A percentile compares a stretch with the other conserved stretches of the same genome.
Evolutionary conservation across 345 rosid species (phyloP).

Genomic region (Pistacia vera): DNA sequence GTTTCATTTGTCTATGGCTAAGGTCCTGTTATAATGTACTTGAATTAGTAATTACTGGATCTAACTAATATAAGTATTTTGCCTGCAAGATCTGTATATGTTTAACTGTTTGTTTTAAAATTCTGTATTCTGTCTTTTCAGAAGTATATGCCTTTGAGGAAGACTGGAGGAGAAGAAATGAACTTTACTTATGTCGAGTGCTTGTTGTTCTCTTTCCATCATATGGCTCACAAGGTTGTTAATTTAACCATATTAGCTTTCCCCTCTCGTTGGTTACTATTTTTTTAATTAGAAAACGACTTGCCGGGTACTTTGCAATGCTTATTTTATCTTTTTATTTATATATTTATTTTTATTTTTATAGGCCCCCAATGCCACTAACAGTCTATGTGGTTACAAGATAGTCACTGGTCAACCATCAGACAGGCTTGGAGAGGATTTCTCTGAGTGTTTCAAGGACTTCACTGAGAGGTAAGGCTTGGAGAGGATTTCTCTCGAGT

Average conservation of each 20-base stretch:
- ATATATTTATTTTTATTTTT: neutral
- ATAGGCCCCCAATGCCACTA: slow-evolving; percentile 97
- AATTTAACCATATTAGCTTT: slow-evolving; percentile 16
- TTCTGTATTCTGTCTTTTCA: slow-evolving; percentile 34
- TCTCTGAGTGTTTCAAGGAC: slow-evolving; percentile 82
- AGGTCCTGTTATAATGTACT: neutral
- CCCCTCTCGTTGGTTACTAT: too few species aligned
- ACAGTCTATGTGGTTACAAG: slow-evolving; percentile 93
- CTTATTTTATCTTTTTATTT: slow-evolving; percentile 29
- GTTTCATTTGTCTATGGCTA: neutral
- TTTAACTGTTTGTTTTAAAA: neutral
- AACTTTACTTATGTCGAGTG: slow-evolving; percentile 96
- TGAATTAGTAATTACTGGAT: neutral
- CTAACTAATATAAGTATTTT: neutral
- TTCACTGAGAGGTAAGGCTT: slow-evolving; percentile 84
- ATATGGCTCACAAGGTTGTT: slow-evolving; percentile 87
- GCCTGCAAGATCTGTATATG: neutral
- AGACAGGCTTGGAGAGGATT: slow-evolving; percentile 95
- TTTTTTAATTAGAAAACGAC: too few species aligned
- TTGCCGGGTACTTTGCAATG: neutral
- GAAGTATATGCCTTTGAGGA: slow-evolving; percentile 93
- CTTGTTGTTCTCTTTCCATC: slow-evolving; percentile 85
- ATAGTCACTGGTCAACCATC: slow-evolving; percentile 99
- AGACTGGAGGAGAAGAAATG: slow-evolving; percentile 94
- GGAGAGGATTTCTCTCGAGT: slow-evolving; percentile 97